These are phyloP conservation scores for Trichoderma virens DNA, from an alignment of 495 filamentous ascomycete genomes.

Conservation along the genomic window DNA sequence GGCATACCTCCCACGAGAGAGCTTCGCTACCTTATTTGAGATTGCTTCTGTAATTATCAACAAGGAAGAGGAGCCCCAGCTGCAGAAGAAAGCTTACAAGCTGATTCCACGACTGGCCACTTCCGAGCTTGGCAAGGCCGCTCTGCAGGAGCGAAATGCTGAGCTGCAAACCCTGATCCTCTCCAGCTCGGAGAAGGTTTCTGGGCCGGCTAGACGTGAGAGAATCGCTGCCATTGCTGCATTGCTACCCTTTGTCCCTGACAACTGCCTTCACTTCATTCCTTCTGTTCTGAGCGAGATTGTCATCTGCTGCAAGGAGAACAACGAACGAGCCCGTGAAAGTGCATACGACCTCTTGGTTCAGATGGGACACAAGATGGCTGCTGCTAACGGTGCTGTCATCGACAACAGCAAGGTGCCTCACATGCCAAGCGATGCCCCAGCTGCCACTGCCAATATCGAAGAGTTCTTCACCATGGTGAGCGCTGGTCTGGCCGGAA, in stretches of 20 bases:
- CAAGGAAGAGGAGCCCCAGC: slow-evolving; percentile 71
- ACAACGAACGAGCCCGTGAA: slow-evolving; percentile 86
- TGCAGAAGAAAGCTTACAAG: slow-evolving; percentile 99
- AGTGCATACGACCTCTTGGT: slow-evolving; percentile 87
- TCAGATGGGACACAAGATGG: slow-evolving; percentile 75
- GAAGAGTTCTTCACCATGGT: slow-evolving; percentile 99
- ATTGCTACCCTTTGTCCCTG: slow-evolving; percentile 67
- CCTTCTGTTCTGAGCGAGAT: slow-evolving; percentile 86
- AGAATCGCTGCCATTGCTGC: slow-evolving; percentile 74
- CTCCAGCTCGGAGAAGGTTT: slow-evolving; percentile 67
- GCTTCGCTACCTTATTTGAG: slow-evolving; percentile 71
- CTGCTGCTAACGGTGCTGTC: slow-evolving; percentile 53
- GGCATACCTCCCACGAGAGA: slow-evolving; percentile 77
- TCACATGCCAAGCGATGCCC: slow-evolving; percentile 72
- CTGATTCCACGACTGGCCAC: slow-evolving; percentile 82
- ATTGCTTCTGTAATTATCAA: slow-evolving; percentile 75
- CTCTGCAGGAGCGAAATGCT: slow-evolving; percentile 59
- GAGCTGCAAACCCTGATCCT: slow-evolving; percentile 78
- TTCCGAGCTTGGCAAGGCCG: slow-evolving; percentile 61
- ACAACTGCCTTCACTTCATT: slow-evolving; percentile 78
- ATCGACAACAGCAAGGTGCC: slow-evolving; percentile 80
- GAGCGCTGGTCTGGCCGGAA: slow-evolving; percentile 84
- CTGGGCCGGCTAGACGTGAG: slow-evolving; percentile 74
- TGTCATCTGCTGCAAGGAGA: slow-evolving; percentile 89
- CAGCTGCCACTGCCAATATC: slow-evolving; percentile 65